Percentiles rank a stretch among this genome's conserved stretches.
Evolutionary conservation across 305 asterid genomes (phyloP).

Genomic region (Fraxinus platypoda): DNA sequence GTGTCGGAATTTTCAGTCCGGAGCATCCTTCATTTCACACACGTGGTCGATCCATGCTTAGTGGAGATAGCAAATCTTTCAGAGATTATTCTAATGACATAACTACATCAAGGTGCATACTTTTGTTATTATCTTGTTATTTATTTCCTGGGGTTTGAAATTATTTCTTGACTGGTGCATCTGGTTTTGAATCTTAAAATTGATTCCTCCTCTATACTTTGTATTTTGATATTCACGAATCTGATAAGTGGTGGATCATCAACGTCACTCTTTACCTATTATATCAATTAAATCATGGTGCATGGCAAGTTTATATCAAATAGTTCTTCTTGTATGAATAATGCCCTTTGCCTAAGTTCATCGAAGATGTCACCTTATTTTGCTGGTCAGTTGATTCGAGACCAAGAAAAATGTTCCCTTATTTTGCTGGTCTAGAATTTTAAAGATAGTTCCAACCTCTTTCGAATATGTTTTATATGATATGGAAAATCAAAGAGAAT

Average conservation of each 20-base stretch:
- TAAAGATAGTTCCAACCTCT: neutral
- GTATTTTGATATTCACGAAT: neutral
- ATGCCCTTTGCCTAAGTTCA: neutral
- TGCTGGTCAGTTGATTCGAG: neutral
- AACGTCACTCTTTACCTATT: neutral
- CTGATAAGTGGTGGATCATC: neutral
- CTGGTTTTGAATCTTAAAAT: slow-evolving; percentile 19
- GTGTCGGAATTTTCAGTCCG: slow-evolving; percentile 56
- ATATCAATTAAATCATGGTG: neutral
- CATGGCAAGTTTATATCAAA: neutral
- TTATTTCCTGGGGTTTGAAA: neutral
- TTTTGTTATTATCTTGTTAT: slow-evolving; percentile 14
- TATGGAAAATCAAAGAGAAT: neutral
- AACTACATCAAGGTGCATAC: slow-evolving; percentile 70
- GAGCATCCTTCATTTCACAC: slow-evolving; percentile 89
- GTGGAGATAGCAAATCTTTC: slow-evolving; percentile 74
- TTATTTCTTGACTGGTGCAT: slow-evolving; percentile 1
- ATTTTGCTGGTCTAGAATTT: neutral
- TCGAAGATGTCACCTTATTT: neutral
- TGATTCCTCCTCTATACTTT: neutral
- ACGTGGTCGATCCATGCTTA: slow-evolving; percentile 88
- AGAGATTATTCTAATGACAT: slow-evolving; percentile 62
- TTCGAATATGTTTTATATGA: neutral
- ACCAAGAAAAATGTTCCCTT: neutral
- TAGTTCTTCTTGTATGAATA: neutral